Evolutionary conservation across 2,329 filamentous ascomycete genomes (phyloP), one percentile per base, ranked within the genome.

Genomic region (Apiospora hydei): DNA sequence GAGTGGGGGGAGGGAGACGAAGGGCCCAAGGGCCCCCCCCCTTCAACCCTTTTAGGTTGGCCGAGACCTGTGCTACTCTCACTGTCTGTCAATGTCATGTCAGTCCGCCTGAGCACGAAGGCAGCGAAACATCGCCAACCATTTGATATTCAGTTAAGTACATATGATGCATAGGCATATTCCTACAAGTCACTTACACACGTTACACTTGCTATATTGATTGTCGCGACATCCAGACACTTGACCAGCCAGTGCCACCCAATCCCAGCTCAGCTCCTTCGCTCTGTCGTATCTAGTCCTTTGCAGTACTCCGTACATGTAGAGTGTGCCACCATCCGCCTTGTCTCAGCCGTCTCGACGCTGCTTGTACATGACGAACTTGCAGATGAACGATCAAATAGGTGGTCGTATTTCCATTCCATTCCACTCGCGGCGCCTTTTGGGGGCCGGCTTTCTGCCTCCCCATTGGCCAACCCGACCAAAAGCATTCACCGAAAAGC

Each of bases 21-120:
- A 30, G 26, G 26, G 3, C 26, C 26, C 26, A 30, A 30, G 26
- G 26, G 26, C 26, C 26, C 26, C 53, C 53, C 53, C 57, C 57
- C 57, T 64, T 64, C 57, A 41, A 64, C 57, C 57, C 57, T 64
- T 64, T 49, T 64, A 14, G 57, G 57, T 64, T 64, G 57, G 57
- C 57, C 57, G 30, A n/a, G 34, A 41, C 57, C 57, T 64, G 34
- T 64, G 34, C 34, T 64, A 24, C 21, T 41, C 57, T n/a, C 53
- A 41, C 53, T 61, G 53, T 61, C 51, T 34, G 16, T 30, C 47
- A n/a, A 47, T 18, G 44, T 16, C 44, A 8, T 49, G 46, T 26
- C n/a, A 51, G 49, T 26, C 11, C 49, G 49, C 13, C 49, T 10
- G n/a, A 13, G 49, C 26, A 51, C 8, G 14, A 51, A 13, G 49